phyloP scores from a whole-genome alignment of 1,139 yeast species.

The Sugiyamaella sp. region DNA sequence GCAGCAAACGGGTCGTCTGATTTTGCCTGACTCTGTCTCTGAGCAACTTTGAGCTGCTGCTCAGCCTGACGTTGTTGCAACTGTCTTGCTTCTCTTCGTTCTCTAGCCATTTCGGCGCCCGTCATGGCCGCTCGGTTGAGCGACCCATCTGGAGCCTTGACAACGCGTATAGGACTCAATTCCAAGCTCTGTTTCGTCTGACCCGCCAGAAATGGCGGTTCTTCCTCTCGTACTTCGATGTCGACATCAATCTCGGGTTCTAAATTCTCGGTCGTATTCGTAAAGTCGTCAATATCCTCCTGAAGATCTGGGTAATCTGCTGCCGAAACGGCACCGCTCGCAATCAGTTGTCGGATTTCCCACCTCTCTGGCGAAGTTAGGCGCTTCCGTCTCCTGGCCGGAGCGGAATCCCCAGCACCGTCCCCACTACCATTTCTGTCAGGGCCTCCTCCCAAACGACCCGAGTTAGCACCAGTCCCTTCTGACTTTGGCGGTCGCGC shows the following conservation, averaged over 20 bases:
- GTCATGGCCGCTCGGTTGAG: constrained; percentile 72
- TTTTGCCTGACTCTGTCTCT: constrained; percentile 38
- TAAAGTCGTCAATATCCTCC: constrained; percentile 29
- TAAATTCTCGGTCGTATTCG: constrained; percentile 32
- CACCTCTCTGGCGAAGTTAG: constrained; percentile 86
- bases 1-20: constrained; percentile 40
- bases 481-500: too few species aligned
- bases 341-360: constrained; percentile 82
- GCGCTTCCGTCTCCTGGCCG: constrained; percentile 45
- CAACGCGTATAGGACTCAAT: constrained; percentile 57
- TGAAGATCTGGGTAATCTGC: constrained; percentile 70
- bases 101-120: constrained; percentile 72
- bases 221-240: constrained; percentile 67
- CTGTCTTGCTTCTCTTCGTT: constrained; percentile 61
- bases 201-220: constrained; percentile 75
- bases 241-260: constrained; percentile 64
- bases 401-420: not conserved
- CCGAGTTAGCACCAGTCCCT: not conserved
- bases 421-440: constrained; percentile 18
- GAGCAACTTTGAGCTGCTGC: constrained; percentile 43
- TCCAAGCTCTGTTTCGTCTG: constrained; percentile 51
- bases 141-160: constrained; percentile 78
- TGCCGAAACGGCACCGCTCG: constrained; percentile 73
- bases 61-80: constrained; percentile 53
- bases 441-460: not conserved